These are phyloP conservation scores for Colletotrichum simmondsii DNA, from an alignment of 2,329 filamentous ascomycete genomes.

Conservation along the genomic window DNA sequence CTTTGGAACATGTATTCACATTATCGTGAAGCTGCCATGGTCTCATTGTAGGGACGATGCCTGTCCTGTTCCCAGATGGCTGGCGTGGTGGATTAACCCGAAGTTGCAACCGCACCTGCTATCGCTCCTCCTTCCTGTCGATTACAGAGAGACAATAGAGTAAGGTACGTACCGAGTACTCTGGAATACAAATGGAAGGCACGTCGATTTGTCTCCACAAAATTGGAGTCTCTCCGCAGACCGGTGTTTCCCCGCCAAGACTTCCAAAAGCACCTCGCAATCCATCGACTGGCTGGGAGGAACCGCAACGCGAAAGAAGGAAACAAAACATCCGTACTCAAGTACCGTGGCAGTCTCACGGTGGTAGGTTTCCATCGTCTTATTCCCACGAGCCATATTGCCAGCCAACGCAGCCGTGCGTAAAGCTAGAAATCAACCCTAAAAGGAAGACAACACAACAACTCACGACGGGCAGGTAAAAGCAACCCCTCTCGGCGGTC, in stretches of 20 bases:
- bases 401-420: conserved; percentile 5
- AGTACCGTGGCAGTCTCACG: neutral
- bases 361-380: neutral
- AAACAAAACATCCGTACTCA: conserved; percentile 4
- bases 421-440: neutral
- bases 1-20: neutral
- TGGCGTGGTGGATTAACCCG: conserved; percentile 14
- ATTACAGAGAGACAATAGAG: neutral
- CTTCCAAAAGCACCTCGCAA: conserved; percentile 8
- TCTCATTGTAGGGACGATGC: neutral
- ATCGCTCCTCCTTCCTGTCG: neutral
- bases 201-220: neutral
- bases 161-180: conserved; percentile 10
- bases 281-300: conserved; percentile 20
- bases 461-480: neutral
- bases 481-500: conserved; percentile 12
- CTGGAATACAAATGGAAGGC: conserved; percentile 1
- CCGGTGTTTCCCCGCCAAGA: conserved; percentile 26
- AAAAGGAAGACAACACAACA: neutral
- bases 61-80: conserved; percentile 4
- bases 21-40: neutral
- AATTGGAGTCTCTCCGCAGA: conserved; percentile 12
- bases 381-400: neutral
- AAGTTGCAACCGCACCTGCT: conserved; percentile 12
- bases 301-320: neutral